Percentiles rank a stretch among this genome's conserved stretches.
Evolutionary conservation across 768 basidiomycete genomes (phyloP).

Genomic region (Leccinum longicurvipes): DNA sequence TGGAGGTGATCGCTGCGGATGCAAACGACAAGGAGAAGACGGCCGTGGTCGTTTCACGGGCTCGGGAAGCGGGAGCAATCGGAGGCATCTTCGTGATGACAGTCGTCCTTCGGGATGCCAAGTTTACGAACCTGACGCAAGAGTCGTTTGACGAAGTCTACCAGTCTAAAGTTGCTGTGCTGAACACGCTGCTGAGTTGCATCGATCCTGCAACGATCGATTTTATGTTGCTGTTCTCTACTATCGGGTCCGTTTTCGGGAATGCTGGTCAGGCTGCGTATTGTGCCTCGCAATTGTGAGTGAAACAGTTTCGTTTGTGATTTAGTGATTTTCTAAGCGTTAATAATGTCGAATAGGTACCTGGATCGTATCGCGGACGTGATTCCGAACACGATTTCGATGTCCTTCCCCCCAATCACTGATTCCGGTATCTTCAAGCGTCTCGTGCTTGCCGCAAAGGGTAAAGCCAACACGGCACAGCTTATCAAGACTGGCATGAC

Average conservation of each 20-base stretch:
- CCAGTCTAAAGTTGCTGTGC: conserved; percentile 21
- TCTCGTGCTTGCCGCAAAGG: conserved; percentile 26
- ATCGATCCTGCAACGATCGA: conserved; percentile 22
- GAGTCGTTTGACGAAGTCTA: conserved; percentile 28
- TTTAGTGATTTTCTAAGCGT: background rate
- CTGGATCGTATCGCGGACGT: conserved; percentile 31
- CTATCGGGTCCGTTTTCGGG: conserved; percentile 33
- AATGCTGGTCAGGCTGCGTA: conserved; percentile 25
- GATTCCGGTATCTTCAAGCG: conserved; percentile 35
- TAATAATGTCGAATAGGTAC: conserved; percentile 17
- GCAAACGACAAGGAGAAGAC: conserved; percentile 24
- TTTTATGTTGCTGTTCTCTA: conserved; percentile 34
- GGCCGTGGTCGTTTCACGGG: conserved; percentile 18
- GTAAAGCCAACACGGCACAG: conserved; percentile 28
- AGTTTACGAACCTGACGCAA: conserved; percentile 34
- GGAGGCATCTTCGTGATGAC: conserved; percentile 36
- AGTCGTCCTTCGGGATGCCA: conserved; percentile 32
- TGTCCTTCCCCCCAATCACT: conserved; percentile 34
- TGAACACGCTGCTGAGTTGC: conserved; percentile 16
- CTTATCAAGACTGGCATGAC: conserved; percentile 33
- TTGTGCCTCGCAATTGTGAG: conserved; percentile 22
- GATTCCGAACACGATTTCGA: conserved; percentile 32
- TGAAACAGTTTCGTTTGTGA: too few species aligned
- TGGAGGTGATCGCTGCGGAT: conserved; percentile 30
- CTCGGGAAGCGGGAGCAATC: conserved; percentile 24